phyloP scores from a whole-genome alignment of 2,329 filamentous ascomycete genomes.

The Gyromitra esculenta region DNA sequence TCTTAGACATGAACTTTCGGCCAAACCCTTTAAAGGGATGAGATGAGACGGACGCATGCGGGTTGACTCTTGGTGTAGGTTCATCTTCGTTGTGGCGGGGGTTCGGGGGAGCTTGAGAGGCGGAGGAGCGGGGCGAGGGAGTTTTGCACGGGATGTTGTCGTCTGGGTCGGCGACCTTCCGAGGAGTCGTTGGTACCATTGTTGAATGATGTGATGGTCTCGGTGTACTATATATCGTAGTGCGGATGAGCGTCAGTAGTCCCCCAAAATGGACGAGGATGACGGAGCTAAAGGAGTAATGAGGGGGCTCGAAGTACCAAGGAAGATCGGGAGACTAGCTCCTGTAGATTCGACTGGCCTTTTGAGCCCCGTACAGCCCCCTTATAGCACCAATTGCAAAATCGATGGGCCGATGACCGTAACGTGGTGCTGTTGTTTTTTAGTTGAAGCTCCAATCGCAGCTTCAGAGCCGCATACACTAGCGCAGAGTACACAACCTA shows the following conservation, averaged over 20 bases:
- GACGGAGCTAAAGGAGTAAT: background rate
- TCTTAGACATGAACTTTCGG: slow-evolving; percentile 52
- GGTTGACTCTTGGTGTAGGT: slow-evolving; percentile 52
- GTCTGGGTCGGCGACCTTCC: slow-evolving; percentile 48
- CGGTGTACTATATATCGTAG: slow-evolving; percentile 22
- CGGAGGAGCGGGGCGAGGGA: slow-evolving; percentile 54
- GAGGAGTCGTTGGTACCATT: slow-evolving; percentile 48
- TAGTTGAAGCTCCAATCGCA: slow-evolving; percentile 46
- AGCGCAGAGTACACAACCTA: slow-evolving; percentile 21
- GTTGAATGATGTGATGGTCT: slow-evolving; percentile 9
- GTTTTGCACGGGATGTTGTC: slow-evolving; percentile 55
- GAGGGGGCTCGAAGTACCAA: slow-evolving; percentile 34
- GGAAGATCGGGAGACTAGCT: slow-evolving; percentile 17
- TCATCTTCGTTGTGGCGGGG: slow-evolving; percentile 53
- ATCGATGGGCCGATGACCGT: slow-evolving; percentile 28
- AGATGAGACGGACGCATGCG: slow-evolving; percentile 35
- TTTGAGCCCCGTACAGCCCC: slow-evolving; percentile 15
- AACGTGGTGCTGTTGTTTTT: slow-evolving; percentile 23
- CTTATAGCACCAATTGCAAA: slow-evolving; percentile 30
- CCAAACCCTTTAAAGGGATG: slow-evolving; percentile 53
- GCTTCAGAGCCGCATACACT: slow-evolving; percentile 45
- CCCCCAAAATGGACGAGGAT: background rate
- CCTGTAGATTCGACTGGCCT: slow-evolving; percentile 14
- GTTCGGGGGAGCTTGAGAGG: slow-evolving; percentile 55
- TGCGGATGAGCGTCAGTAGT: slow-evolving; percentile 28